These are phyloP conservation scores for Magnaporthiopsis poae DNA, from an alignment of 2,329 filamentous ascomycete species.

Conservation along the genomic window DNA sequence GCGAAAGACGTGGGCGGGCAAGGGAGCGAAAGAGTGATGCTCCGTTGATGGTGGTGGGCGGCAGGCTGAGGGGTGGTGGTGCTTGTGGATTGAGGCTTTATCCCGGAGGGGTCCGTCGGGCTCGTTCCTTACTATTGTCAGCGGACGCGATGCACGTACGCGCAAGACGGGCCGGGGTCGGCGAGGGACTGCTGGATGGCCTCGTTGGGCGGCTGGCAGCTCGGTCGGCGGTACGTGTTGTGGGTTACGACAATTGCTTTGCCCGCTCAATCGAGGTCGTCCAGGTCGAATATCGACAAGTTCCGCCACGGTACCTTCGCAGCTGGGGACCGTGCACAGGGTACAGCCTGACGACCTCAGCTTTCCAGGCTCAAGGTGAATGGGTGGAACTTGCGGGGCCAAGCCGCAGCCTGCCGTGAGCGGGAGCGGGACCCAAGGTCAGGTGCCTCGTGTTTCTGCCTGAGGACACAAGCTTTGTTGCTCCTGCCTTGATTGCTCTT, in stretches of 20 bases:
- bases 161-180: not conserved
- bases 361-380: not conserved
- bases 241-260: slow-evolving; percentile 12
- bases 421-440: not conserved
- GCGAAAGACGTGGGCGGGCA: slow-evolving; percentile 4
- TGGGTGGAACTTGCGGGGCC: not conserved
- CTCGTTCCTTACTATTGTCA: slow-evolving; percentile 7
- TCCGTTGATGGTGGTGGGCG: not conserved
- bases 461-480: not conserved
- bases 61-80: not conserved
- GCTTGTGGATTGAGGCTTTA: slow-evolving; percentile 4
- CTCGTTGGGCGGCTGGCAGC: slow-evolving; percentile 5
- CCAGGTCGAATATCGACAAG: slow-evolving; percentile 13
- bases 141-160: not conserved
- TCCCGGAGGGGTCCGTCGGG: slow-evolving; percentile 7
- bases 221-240: slow-evolving; percentile 8
- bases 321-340: slow-evolving; percentile 10
- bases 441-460: not conserved
- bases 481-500: too few species aligned
- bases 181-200: slow-evolving; percentile 2
- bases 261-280: slow-evolving; percentile 11
- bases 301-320: slow-evolving; percentile 14
- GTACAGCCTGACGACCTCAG: slow-evolving; percentile 14
- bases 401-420: not conserved
- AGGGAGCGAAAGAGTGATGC: slow-evolving; percentile 7